phyloP scores from a whole-genome alignment of 2,329 filamentous ascomycete genomes.

The Zasmidium angulare region DNA sequence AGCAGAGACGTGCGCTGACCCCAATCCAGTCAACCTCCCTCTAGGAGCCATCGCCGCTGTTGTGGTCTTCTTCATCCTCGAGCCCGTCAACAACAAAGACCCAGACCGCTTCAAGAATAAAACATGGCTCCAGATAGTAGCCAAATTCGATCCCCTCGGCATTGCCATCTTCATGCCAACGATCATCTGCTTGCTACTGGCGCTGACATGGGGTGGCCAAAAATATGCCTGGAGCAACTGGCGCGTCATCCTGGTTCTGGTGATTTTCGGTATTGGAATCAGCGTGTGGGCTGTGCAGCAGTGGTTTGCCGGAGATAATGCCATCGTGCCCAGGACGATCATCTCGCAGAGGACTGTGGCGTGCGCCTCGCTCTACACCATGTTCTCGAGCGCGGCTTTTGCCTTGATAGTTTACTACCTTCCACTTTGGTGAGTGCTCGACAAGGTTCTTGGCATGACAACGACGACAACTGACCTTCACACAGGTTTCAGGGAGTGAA shows the following conservation, averaged over 20 bases:
- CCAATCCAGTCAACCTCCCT: slow-evolving; percentile 46
- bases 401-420: slow-evolving; percentile 16
- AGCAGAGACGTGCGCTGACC: neutral
- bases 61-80: slow-evolving; percentile 30
- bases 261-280: slow-evolving; percentile 23
- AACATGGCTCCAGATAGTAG: slow-evolving; percentile 18
- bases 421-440: slow-evolving; percentile 12
- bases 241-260: slow-evolving; percentile 42
- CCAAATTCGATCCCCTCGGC: slow-evolving; percentile 41
- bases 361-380: slow-evolving; percentile 9
- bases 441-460: neutral
- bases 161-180: slow-evolving; percentile 37
- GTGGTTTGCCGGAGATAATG: slow-evolving; percentile 13
- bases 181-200: slow-evolving; percentile 45
- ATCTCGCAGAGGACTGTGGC: slow-evolving; percentile 14
- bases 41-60: slow-evolving; percentile 41
- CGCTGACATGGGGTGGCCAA: slow-evolving; percentile 48
- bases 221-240: slow-evolving; percentile 41
- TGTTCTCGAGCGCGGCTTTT: slow-evolving; percentile 14
- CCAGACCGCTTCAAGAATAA: slow-evolving; percentile 43
- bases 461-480: neutral
- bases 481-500: slow-evolving; percentile 20
- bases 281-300: slow-evolving; percentile 15
- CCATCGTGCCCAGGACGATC: slow-evolving; percentile 15
- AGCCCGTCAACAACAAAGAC: slow-evolving; percentile 34